Evolutionary conservation across 371 early-diverging fungal genomes (phyloP).

Genomic region (Circinella umbellata): DNA sequence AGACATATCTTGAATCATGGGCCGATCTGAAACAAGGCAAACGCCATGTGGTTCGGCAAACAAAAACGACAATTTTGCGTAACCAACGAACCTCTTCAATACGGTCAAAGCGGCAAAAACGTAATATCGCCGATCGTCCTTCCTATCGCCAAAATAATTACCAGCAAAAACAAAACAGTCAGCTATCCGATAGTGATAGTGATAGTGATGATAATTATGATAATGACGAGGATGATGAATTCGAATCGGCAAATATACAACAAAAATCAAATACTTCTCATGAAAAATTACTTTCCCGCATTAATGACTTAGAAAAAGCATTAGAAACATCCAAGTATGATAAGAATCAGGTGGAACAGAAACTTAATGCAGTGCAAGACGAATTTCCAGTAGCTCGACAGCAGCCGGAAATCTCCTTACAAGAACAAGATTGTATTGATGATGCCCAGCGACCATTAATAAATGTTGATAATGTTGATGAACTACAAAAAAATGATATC

Average conservation of each 20-base stretch:
- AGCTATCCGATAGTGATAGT: background rate
- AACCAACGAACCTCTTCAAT: background rate
- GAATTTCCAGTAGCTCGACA: background rate
- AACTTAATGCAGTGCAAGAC: background rate
- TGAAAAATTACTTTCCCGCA: background rate
- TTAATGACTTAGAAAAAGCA: background rate
- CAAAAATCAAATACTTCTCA: background rate
- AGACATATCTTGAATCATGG: slow-evolving; percentile 6
- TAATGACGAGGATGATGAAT: background rate
- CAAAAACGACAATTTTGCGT: background rate
- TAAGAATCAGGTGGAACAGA: slow-evolving; percentile 1
- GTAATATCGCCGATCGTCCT: background rate
- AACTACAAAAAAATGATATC: background rate
- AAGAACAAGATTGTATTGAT: no score
- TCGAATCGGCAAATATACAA: background rate
- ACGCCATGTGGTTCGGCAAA: slow-evolving; percentile 2
- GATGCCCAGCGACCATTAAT: no score
- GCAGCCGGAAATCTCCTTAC: no score
- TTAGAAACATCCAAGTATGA: background rate
- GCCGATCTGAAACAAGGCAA: slow-evolving; percentile 4
- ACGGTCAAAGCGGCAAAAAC: slow-evolving; percentile 6
- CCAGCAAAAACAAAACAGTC: background rate
- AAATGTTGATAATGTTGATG: background rate
- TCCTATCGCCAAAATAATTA: background rate
- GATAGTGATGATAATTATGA: no score